Evolutionary conservation across 2,329 filamentous ascomycete species (phyloP).

Genomic region (Ascochyta clinopodiicola): DNA sequence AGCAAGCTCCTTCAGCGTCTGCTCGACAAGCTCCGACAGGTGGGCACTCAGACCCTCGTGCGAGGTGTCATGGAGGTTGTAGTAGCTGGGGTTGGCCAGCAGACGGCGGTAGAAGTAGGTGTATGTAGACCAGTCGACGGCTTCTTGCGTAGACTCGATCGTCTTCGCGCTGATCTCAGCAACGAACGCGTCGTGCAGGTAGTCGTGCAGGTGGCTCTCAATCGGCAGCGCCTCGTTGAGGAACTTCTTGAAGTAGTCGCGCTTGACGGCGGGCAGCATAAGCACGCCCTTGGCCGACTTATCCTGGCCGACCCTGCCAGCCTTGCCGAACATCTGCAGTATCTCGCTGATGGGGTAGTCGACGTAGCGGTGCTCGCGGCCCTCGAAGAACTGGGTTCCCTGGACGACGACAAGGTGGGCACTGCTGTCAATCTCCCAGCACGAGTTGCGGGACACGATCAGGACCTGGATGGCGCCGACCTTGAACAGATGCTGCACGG

Average conservation of each 20-base stretch:
- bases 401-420: slow-evolving; percentile 94
- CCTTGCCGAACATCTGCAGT: slow-evolving; percentile 97
- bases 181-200: slow-evolving; percentile 94
- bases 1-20: slow-evolving; percentile 84
- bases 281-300: slow-evolving; percentile 88
- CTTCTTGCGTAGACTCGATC: slow-evolving; percentile 93
- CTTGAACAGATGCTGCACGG: slow-evolving; percentile 89
- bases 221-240: slow-evolving; percentile 94
- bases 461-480: slow-evolving; percentile 90
- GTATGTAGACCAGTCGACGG: slow-evolving; percentile 97
- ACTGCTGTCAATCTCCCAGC: slow-evolving; percentile 89
- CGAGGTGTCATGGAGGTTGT: slow-evolving; percentile 84
- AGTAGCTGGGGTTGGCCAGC: slow-evolving; percentile 95
- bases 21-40: slow-evolving; percentile 92
- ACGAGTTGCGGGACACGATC: slow-evolving; percentile 83
- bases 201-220: slow-evolving; percentile 90
- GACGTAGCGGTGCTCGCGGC: slow-evolving; percentile 93
- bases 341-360: slow-evolving; percentile 95
- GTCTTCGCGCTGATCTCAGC: slow-evolving; percentile 97
- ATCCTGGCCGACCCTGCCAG: slow-evolving; percentile 78
- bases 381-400: slow-evolving; percentile 98
- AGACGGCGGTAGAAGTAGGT: slow-evolving; percentile 97
- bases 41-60: slow-evolving; percentile 94
- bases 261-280: slow-evolving; percentile 93
- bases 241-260: slow-evolving; percentile 99